Evolutionary conservation across 352 stramenopile genomes (phyloP), one percentile per base, ranked within the genome.

Genomic region (Salisapilia sapeloensis): DNA sequence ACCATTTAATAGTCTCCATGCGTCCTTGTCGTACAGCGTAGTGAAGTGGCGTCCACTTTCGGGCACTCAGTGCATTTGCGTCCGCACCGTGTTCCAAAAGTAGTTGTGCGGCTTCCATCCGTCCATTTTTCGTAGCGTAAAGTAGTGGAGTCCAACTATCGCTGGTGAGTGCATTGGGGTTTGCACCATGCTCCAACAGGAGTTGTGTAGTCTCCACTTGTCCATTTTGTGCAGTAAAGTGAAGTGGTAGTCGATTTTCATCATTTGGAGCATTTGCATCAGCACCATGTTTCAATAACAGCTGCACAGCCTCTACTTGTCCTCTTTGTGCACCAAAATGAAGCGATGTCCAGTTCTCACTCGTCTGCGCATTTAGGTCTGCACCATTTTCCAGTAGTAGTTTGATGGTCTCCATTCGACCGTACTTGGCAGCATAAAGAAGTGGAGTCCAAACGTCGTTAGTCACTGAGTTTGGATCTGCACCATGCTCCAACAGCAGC

Each of bases 41-140:
- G 18, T 5, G 27, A 24, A 56, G 24, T 18, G 37, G 29, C 2
- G 27, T 9, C 5, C 44, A 14, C 1, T 34, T 29, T 3, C 33
- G 24, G 31, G 38, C 42, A 6, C 37, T 18, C 6, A 29, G 13
- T 17, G 53, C 44, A 9, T 59, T 58, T n/a, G 64, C 33, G 13
- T 78, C 35, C 0, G 59, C 62, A 3, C 54, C 48, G 19, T 56
- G 42, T 10, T 54, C 26, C 6, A 85, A 46, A 8, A 89, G 39
- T 11, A 82, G 27, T 6, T 41, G 38, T 1, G 85, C 62, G 7
- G 79, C 56, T 0, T 58, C 43, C 0, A 50, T 23, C 22, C 79
- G 61, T 35, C 81, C 71, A 42, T 81, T 77, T 19, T 61, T 51
- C 2, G 74, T 70, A 1, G 74, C 74, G 70, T 70, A 89, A 39